Evolutionary conservation across 2,329 filamentous ascomycete species (phyloP).

Genomic region (Fusarium avenaceum): DNA sequence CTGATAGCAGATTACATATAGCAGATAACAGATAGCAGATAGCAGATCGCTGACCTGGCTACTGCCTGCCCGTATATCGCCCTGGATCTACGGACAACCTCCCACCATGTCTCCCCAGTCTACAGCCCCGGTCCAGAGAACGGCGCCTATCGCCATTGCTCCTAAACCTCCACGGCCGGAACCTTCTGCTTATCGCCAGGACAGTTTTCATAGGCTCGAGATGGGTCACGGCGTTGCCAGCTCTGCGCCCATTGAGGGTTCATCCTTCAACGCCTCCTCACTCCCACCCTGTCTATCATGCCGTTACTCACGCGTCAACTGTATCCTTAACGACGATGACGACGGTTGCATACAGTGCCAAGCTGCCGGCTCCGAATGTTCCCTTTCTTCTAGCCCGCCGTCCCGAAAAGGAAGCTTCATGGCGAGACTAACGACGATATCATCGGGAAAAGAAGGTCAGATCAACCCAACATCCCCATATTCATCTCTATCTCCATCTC

Average conservation of each 20-base stretch:
- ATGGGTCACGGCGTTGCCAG: slow-evolving; percentile 64
- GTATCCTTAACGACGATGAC: slow-evolving; percentile 80
- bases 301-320: slow-evolving; percentile 79
- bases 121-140: slow-evolving; percentile 64
- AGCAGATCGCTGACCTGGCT: not conserved
- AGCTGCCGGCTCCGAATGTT: slow-evolving; percentile 82
- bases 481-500: slow-evolving; percentile 30
- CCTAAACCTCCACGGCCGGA: slow-evolving; percentile 66
- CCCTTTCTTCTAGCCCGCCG: slow-evolving; percentile 80
- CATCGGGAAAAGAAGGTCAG: slow-evolving; percentile 78
- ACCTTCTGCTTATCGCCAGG: slow-evolving; percentile 61
- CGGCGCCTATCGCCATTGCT: slow-evolving; percentile 75
- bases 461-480: slow-evolving; percentile 31
- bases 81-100: slow-evolving; percentile 28
- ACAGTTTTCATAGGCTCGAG: slow-evolving; percentile 63
- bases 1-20: slow-evolving; percentile 17
- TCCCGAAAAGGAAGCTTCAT: slow-evolving; percentile 82
- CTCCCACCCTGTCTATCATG: slow-evolving; percentile 79
- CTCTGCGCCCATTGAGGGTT: slow-evolving; percentile 62
- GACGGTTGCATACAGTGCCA: slow-evolving; percentile 83
- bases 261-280: slow-evolving; percentile 58
- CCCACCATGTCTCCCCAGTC: slow-evolving; percentile 66
- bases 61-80: slow-evolving; percentile 17
- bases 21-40: not conserved
- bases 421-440: slow-evolving; percentile 72